Evolutionary conservation across 768 basidiomycete species (phyloP).

Genomic region (Phylloporus sp.): DNA sequence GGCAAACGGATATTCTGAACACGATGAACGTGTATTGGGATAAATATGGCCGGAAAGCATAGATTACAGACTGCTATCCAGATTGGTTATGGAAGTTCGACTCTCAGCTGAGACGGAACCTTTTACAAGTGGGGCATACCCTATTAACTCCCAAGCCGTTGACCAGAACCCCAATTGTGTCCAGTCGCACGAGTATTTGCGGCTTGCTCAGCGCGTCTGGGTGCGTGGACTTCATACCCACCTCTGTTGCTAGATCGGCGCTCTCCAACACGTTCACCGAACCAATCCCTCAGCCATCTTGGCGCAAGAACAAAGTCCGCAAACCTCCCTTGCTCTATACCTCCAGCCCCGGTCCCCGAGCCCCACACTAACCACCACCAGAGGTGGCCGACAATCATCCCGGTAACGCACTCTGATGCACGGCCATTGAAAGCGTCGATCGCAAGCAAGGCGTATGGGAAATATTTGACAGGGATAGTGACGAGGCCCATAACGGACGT

Average conservation of each 20-base stretch:
- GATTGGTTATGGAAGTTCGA: neutral
- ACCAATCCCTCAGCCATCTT: slow-evolving; percentile 48
- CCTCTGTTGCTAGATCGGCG: slow-evolving; percentile 35
- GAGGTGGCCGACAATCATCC: slow-evolving; percentile 71
- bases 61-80: slow-evolving; percentile 4
- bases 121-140: neutral
- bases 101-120: neutral
- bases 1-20: slow-evolving; percentile 56
- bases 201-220: slow-evolving; percentile 33
- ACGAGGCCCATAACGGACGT: slow-evolving; percentile 80
- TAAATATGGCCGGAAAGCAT: slow-evolving; percentile 28
- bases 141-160: slow-evolving; percentile 41
- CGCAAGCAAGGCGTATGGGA: slow-evolving; percentile 69
- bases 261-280: slow-evolving; percentile 39
- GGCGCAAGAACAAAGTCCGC: slow-evolving; percentile 49
- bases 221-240: slow-evolving; percentile 60
- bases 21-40: slow-evolving; percentile 68
- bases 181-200: slow-evolving; percentile 27
- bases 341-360: slow-evolving; percentile 37
- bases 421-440: slow-evolving; percentile 69
- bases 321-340: slow-evolving; percentile 35
- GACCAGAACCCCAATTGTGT: slow-evolving; percentile 53
- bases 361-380: slow-evolving; percentile 80
- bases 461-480: slow-evolving; percentile 65
- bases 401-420: slow-evolving; percentile 58